Base-by-base conservation (phyloP, 768 basidiomycete species). In the Tulasnella sp. region DNA sequence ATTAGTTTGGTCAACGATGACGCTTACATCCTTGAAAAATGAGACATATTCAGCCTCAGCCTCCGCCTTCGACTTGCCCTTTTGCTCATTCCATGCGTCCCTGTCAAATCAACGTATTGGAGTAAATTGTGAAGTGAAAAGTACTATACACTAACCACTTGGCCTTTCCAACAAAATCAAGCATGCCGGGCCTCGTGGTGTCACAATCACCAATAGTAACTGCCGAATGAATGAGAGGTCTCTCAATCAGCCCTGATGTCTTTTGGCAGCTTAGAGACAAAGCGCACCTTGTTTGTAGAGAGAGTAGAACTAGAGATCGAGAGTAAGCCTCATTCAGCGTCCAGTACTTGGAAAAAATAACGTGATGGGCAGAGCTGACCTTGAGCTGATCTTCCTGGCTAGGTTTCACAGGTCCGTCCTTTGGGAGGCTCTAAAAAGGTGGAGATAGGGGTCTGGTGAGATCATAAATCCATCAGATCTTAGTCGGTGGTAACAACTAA, bases 231-330 rank as follows among this genome's bases (percentile, higher is more conserved):
- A 21, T 45, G 5, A 26, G 21, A 47, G 48, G 27, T 61, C 56
- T 47, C 41, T 61, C 42, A 55, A 47, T 51, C 56, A 29, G 41
- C 80, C 17, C 43, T 42, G n/a, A 30, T 59, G 15, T n/a, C 56
- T 51, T 48, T 56, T 23, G 34, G 11, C 45, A 44, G 54, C 64
- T 58, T 59, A 29, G 63, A 21, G 51, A 62, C 23, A 54, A 30
- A 13, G 56, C 70, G 47, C 56, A 86, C 91, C 90, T 78, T 95
- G 93, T 79, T 98, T 99, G 81, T 77, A 97, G 72, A 85, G 81
- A 65, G 78, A 79, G 78, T 98, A 99, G 78, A 96, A 96, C 94
- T 97, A 67, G 19, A 45, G 45, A 44, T 61, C 61, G 51, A 60
- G 27, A 32, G 53, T 61, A n/a, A 61, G 26, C 17, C 42, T 41